Base-by-base conservation (phyloP, 1,284 basidiomycete species). In the Inonotus hispidus region DNA sequence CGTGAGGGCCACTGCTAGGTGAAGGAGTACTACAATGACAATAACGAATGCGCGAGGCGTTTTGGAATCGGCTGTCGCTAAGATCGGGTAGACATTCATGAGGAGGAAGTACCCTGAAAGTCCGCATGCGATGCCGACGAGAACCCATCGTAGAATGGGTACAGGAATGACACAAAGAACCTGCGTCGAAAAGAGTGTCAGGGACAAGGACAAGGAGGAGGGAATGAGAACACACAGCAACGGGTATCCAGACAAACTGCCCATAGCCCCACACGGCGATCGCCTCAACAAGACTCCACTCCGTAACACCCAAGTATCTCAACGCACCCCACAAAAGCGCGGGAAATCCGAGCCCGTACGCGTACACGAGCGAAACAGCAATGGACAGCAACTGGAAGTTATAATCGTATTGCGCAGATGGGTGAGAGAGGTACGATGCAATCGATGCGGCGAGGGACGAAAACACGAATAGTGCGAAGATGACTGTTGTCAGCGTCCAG, bases 401-500 rank as follows among this genome's bases (percentile, higher is more conserved):
- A 68, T 94, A 94, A 63, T 85, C 84, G 67, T 84, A 90, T 62
- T 75, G 75, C 21, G 78, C 68, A 3, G 72, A 76, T 0, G 82
- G 77, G 39, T 81, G 74, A 27, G 89, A 88, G 45, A 96, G 81
- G 74, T 93, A 96, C 21, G 84, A 81, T 1, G 87, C 79, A 67
- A 97, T 88, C 43, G 91, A 92, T 6, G 90, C 84, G 1, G 88
- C 92, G 47, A 97, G 84, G 23, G 91, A 93, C 0, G 94, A 95
- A 37, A 91, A 95, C 61, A 95, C 84, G 77, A 95, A 97, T 59
- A 97, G 84, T 1, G 87, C 81, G 70, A 97, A 92, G 55, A 96
- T 90, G 65, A 97, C 83, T 1, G 94, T 96, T 0, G 93, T 95
- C 53, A 95, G 82, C 0, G 93, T 92, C 95, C 95, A 98, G 77